These are phyloP conservation scores for Cinnamomum chago DNA, from an alignment of 164 flowering plant genomes.

Conservation along the genomic window DNA sequence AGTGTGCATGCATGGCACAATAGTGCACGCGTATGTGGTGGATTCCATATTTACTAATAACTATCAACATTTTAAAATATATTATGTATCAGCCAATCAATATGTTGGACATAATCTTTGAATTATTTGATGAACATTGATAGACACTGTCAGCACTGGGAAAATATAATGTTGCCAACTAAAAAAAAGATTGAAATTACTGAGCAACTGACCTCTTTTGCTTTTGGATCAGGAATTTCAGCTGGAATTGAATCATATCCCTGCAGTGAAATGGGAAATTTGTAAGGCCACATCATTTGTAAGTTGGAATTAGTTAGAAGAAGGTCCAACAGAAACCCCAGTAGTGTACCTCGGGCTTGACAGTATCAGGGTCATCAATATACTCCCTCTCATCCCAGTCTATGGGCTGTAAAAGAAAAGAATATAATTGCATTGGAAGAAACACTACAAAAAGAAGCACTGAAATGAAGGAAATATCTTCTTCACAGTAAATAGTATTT, in stretches of 20 bases:
- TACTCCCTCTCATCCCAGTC: constrained; percentile 97
- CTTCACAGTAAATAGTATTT: not conserved
- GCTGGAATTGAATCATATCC: constrained; percentile 75
- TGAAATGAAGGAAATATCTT: not conserved
- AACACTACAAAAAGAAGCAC: not conserved
- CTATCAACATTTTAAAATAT: too few species aligned
- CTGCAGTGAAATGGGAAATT: constrained; percentile 30
- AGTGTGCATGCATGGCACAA: too few species aligned
- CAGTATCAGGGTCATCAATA: constrained; percentile 71
- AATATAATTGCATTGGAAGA: not conserved
- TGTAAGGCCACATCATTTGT: constrained; percentile 1
- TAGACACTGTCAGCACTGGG: too few species aligned
- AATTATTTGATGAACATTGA: too few species aligned
- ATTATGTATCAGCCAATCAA: too few species aligned
- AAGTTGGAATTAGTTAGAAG: not conserved
- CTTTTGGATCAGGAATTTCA: constrained; percentile 81
- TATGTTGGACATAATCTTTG: too few species aligned
- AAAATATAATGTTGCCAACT: too few species aligned
- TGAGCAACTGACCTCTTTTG: constrained; percentile 48
- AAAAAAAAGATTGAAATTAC: not conserved
- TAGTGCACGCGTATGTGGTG: too few species aligned
- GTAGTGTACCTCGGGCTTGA: constrained; percentile 61
- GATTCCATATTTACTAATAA: too few species aligned
- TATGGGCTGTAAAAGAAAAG: constrained; percentile 51
- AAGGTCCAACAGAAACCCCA: not conserved